Evolutionary conservation across 768 basidiomycete genomes (phyloP).

Genomic region (Phaffia australis): DNA sequence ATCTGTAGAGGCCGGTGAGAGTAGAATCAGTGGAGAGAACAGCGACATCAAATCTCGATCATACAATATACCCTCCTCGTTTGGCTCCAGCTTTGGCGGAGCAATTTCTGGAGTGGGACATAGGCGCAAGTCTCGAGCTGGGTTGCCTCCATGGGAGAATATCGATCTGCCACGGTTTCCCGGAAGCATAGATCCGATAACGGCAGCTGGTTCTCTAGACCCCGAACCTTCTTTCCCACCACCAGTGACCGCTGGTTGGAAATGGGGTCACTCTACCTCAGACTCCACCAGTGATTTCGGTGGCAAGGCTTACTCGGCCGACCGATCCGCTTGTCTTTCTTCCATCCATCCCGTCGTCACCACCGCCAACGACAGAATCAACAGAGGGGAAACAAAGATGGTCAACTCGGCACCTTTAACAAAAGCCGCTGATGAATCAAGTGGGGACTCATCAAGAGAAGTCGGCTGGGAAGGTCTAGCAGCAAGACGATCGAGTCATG

Average conservation of each 20-base stretch:
- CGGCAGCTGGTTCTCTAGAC: too few species aligned
- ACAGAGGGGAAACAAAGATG: too few species aligned
- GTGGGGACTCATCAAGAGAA: too few species aligned
- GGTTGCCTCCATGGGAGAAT: slow-evolving; percentile 36
- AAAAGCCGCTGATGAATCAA: too few species aligned
- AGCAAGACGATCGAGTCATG: too few species aligned
- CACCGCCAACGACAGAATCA: too few species aligned
- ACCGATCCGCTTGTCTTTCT: not conserved
- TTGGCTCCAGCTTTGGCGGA: not conserved
- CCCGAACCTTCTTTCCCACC: too few species aligned
- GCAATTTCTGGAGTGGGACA: too few species aligned
- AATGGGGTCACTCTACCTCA: not conserved
- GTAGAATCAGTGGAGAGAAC: not conserved
- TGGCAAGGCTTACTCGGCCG: not conserved
- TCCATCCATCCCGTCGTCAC: not conserved
- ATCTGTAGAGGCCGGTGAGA: not conserved
- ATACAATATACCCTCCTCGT: not conserved
- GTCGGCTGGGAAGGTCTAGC: too few species aligned
- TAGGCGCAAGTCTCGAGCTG: not conserved
- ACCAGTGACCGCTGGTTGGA: too few species aligned
- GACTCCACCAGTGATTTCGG: not conserved
- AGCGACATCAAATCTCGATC: not conserved
- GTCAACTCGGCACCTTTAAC: too few species aligned
- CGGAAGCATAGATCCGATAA: too few species aligned
- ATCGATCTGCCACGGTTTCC: slow-evolving; percentile 35